These are phyloP conservation scores for Colletotrichum sp. DNA, from an alignment of 2,329 filamentous ascomycete genomes.

Conservation along the genomic window DNA sequence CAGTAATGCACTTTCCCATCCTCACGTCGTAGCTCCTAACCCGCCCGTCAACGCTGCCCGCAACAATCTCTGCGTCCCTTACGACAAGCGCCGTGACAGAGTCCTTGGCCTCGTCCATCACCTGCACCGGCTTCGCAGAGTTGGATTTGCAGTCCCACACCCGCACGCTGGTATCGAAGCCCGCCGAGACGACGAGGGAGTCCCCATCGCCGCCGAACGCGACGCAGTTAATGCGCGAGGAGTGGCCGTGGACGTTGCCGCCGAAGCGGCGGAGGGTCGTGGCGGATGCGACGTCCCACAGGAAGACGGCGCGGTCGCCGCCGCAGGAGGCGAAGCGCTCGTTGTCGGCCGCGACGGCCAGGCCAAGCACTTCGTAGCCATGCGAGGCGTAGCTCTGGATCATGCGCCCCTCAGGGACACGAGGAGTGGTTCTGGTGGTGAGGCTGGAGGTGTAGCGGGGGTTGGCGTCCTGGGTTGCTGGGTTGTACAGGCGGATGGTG, in stretches of 20 bases:
- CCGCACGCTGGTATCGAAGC: slow-evolving; percentile 76
- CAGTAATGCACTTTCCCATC: slow-evolving; percentile 71
- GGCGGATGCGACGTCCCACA: slow-evolving; percentile 91
- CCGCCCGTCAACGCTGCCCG: slow-evolving; percentile 83
- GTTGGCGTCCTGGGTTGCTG: slow-evolving; percentile 45
- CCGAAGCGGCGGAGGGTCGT: slow-evolving; percentile 77
- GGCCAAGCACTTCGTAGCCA: slow-evolving; percentile 87
- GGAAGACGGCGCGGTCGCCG: slow-evolving; percentile 87
- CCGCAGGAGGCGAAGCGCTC: slow-evolving; percentile 84
- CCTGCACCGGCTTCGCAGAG: slow-evolving; percentile 69
- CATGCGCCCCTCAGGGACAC: slow-evolving; percentile 58
- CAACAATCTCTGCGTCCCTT: slow-evolving; percentile 63
- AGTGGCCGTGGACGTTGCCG: slow-evolving; percentile 65
- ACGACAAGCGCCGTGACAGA: slow-evolving; percentile 59
- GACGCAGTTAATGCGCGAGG: slow-evolving; percentile 77
- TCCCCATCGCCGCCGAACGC: slow-evolving; percentile 79
- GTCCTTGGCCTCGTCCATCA: slow-evolving; percentile 75
- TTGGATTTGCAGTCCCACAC: slow-evolving; percentile 72
- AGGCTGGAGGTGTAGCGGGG: slow-evolving; percentile 26
- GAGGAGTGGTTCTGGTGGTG: slow-evolving; percentile 37
- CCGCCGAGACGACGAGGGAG: slow-evolving; percentile 72
- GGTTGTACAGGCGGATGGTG: slow-evolving; percentile 85
- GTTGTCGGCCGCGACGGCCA: slow-evolving; percentile 78
- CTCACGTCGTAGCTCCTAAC: slow-evolving; percentile 83
- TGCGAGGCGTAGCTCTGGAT: slow-evolving; percentile 91